Evolutionary conservation across 2,329 filamentous ascomycete genomes (phyloP).

Genomic region (Penicillium thymicola): DNA sequence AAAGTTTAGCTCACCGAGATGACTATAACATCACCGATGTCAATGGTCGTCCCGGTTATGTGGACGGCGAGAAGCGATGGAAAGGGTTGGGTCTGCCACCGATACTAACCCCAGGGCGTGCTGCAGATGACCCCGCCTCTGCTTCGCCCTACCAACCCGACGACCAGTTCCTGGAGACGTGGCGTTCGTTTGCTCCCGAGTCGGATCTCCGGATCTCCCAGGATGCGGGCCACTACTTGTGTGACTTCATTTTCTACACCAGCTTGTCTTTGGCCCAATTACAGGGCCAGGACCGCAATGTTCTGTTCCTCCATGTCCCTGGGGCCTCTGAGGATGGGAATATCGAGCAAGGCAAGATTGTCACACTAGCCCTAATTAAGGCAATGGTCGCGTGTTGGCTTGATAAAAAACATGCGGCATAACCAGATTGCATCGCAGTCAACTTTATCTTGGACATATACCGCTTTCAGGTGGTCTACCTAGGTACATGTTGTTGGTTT

Average conservation of each 20-base stretch:
- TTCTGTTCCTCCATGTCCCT: constrained; percentile 72
- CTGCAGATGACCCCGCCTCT: constrained; percentile 7
- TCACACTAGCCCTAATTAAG: constrained; percentile 45
- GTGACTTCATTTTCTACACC: constrained; percentile 75
- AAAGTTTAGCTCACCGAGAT: constrained; percentile 67
- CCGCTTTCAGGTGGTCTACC: background rate
- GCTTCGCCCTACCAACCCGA: constrained; percentile 31
- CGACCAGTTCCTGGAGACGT: constrained; percentile 32
- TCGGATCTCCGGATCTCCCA: constrained; percentile 57
- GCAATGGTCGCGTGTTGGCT: constrained; percentile 43
- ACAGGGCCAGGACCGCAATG: constrained; percentile 39
- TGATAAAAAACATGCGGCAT: constrained; percentile 20
- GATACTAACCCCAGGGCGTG: constrained; percentile 53
- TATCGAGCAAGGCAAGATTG: constrained; percentile 38
- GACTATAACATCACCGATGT: constrained; percentile 70
- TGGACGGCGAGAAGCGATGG: constrained; percentile 51
- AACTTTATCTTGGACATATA: background rate
- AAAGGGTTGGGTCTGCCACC: constrained; percentile 49
- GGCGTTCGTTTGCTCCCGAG: constrained; percentile 33
- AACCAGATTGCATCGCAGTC: background rate
- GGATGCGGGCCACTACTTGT: constrained; percentile 70
- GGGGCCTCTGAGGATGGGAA: constrained; percentile 52
- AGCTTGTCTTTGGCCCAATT: constrained; percentile 52
- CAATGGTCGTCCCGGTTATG: constrained; percentile 50
- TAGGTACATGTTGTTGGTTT: background rate